phyloP scores from a whole-genome alignment of 345 rosid genomes.

The Salix suchowensis region DNA sequence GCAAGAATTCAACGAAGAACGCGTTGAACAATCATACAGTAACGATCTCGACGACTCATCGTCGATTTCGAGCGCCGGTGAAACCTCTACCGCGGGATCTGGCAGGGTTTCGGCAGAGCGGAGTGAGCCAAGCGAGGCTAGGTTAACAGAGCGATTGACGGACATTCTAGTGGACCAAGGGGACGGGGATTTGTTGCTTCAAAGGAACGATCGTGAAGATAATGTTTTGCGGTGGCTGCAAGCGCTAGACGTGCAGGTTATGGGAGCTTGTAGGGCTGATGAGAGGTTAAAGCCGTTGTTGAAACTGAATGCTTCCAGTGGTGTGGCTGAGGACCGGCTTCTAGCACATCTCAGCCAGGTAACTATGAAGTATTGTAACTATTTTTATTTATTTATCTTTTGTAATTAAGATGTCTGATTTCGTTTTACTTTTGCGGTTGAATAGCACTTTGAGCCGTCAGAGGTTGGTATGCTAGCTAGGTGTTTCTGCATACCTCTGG shows the following conservation, averaged over 20 bases:
- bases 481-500: conserved; percentile 93
- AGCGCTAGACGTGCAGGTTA: conserved; percentile 83
- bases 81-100: conserved; percentile 39
- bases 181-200: conserved; percentile 65
- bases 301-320: conserved; percentile 59
- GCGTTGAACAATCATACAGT: conserved; percentile 30
- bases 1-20: conserved; percentile 36
- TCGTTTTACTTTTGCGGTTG: background rate
- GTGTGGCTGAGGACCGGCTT: conserved; percentile 72
- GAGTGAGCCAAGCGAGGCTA: conserved; percentile 29
- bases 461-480: conserved; percentile 92
- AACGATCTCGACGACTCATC: conserved; percentile 36
- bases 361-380: background rate
- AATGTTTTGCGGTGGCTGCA: conserved; percentile 83
- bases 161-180: conserved; percentile 44
- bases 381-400: background rate
- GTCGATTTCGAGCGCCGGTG: conserved; percentile 28
- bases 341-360: conserved; percentile 87
- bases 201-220: conserved; percentile 57
- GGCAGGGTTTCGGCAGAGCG: conserved; percentile 21
- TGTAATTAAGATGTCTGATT: background rate
- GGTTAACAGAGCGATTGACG: conserved; percentile 56
- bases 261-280: conserved; percentile 94
- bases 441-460: conserved; percentile 82
- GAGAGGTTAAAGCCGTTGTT: conserved; percentile 93